Evolutionary conservation across 306 rosid genomes (phyloP).

Genomic region (Gastrolobium bilobum): DNA sequence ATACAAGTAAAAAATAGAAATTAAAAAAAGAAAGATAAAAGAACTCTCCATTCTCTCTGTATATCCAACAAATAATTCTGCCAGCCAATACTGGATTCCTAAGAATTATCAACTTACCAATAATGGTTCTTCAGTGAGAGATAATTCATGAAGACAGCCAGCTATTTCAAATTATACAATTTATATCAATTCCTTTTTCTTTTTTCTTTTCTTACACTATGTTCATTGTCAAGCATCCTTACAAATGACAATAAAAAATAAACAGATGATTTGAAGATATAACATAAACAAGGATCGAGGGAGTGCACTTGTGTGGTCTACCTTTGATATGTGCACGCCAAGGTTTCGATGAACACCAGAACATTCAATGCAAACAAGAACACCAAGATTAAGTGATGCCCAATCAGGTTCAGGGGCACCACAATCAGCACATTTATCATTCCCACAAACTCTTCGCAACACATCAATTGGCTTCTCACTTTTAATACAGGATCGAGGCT

Average conservation of each 20-base stretch:
- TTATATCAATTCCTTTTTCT: constrained; percentile 27
- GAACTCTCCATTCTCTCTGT: background rate
- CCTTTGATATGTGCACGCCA: constrained; percentile 99
- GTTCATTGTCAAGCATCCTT: constrained; percentile 37
- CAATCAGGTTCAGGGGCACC: constrained; percentile 98
- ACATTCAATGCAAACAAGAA: constrained; percentile 98
- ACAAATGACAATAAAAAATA: background rate
- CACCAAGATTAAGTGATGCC: constrained; percentile 99
- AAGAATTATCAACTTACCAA: constrained; percentile 1
- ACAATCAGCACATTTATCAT: constrained; percentile 98
- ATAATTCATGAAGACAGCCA: constrained; percentile 3
- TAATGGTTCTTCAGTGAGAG: background rate
- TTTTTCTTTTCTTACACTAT: background rate
- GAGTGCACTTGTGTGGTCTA: constrained; percentile 41
- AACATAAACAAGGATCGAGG: constrained; percentile 35
- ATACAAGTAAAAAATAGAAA: background rate
- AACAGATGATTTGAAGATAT: constrained; percentile 26
- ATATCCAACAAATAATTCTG: constrained; percentile 8
- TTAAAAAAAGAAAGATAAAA: background rate
- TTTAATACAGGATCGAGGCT: constrained; percentile 78
- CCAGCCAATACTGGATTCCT: background rate
- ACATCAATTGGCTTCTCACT: constrained; percentile 94
- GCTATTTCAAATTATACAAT: constrained; percentile 11
- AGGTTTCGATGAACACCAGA: constrained; percentile 99
- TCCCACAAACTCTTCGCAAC: constrained; percentile 87